Evolutionary conservation across 1,139 yeast species (phyloP), one percentile per base, ranked within the genome.

Genomic region (Pichia sp.): DNA sequence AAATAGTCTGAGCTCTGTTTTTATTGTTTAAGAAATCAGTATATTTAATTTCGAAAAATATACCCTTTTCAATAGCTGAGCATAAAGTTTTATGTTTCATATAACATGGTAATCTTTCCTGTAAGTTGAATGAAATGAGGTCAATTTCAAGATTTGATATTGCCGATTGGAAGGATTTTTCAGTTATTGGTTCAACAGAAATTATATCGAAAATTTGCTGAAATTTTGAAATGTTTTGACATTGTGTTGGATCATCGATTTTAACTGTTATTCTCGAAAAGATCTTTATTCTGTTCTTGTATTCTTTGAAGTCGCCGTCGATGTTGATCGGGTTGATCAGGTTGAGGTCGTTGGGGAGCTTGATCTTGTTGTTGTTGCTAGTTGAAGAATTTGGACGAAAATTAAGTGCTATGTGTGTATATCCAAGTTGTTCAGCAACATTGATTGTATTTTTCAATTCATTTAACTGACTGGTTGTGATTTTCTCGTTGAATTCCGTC

Each of bases 61-160:
- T 77, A 1, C 99, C 99, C 49, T 85, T 78, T 18, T 84, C 85
- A 17, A 87, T 75, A 1, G 95, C 97, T 40, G 89, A 81, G 36
- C 96, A 86, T 10, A 90, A 75, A 0, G 89, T 81, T 59, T 90
- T 88, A 68, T 89, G 96, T 55, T 86, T 85, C 55, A 93, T 70
- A 63, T 80, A 87, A 57, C 81, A 84, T 0, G 96, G 94, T 41
- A 89, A 69, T 50, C 89, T 75, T 36, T 74, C 71, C 17, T 77
- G 68, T 62, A 86, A 76, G 51, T 86, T 82, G 46, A 93, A 75
- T 1, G 96, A 82, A 33, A 93, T 78, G 33, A 93, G 55, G 67
- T 93, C 98, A 35, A 91, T 74, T 50, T 86, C 95, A 42, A 90
- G 71, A 53, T 79, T 81, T 4, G 84, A 74, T 22, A 91, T 80